Evolutionary conservation across 805 yeast species (phyloP).

Genomic region (Teunomyces cretensis): DNA sequence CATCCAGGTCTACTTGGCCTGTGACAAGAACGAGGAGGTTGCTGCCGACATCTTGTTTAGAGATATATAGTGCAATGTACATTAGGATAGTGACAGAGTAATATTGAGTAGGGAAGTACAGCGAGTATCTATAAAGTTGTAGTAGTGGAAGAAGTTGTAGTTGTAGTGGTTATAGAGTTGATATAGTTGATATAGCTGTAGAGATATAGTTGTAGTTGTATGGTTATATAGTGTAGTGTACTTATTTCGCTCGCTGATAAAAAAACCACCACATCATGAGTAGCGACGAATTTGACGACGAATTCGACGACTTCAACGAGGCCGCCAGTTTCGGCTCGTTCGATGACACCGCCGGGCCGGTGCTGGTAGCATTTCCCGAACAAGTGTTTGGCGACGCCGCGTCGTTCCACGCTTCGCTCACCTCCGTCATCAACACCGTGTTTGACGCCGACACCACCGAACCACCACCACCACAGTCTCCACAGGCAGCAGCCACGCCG

Average conservation of each 20-base stretch:
- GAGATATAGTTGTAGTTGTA: too few relatives aligned
- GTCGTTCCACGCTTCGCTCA: not conserved
- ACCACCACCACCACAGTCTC: conserved; percentile 13
- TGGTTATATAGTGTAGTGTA: too few relatives aligned
- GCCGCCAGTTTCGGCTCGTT: conserved; percentile 37
- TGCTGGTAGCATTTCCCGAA: not conserved
- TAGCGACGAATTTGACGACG: conserved; percentile 3
- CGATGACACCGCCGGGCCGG: conserved; percentile 20
- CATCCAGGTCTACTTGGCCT: conserved; percentile 93
- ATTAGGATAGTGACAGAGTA: too few relatives aligned
- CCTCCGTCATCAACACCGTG: conserved; percentile 11
- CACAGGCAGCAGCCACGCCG: not conserved
- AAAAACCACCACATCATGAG: not conserved
- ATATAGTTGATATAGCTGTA: too few relatives aligned
- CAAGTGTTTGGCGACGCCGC: not conserved
- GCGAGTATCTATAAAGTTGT: too few relatives aligned
- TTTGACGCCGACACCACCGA: conserved; percentile 9
- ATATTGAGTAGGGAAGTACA: too few relatives aligned
- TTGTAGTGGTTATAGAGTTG: too few relatives aligned
- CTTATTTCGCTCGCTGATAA: too few relatives aligned
- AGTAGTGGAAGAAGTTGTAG: too few relatives aligned
- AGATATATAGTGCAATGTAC: conserved; percentile 29
- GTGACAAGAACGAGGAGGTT: conserved; percentile 95
- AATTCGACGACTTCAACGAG: conserved; percentile 11
- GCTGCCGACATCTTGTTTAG: conserved; percentile 88